These are phyloP conservation scores for Diaporthe aspalathi DNA, from an alignment of 2,329 filamentous ascomycete species.

Conservation along the genomic window DNA sequence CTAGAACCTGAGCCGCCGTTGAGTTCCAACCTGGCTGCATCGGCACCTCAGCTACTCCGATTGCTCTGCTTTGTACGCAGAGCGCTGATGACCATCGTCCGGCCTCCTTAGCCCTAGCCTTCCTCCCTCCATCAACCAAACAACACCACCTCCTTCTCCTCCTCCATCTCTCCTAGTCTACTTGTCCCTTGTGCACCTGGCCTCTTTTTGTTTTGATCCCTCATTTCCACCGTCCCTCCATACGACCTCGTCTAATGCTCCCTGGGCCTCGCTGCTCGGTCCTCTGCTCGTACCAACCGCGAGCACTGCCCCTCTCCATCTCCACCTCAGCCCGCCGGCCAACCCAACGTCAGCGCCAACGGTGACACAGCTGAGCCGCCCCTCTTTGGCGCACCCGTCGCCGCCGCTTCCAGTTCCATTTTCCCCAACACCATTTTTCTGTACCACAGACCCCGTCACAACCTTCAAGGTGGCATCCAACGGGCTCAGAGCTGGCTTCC, in stretches of 20 bases:
- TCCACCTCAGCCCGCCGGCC: constrained; percentile 26
- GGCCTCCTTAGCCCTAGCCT: neutral
- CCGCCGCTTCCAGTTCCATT: neutral
- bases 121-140: neutral
- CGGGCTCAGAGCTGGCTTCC: constrained; percentile 64
- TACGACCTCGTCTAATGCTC: constrained; percentile 3
- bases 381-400: constrained; percentile 1
- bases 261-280: neutral
- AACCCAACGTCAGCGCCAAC: constrained; percentile 16
- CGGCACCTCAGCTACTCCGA: neutral
- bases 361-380: constrained; percentile 5
- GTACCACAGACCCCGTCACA: constrained; percentile 5
- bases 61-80: too few relatives aligned
- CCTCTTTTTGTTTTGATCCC: neutral
- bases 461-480: constrained; percentile 64
- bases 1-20: neutral
- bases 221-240: neutral
- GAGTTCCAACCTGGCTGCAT: constrained; percentile 3
- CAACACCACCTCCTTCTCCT: neutral
- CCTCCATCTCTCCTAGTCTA: neutral
- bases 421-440: constrained; percentile 2
- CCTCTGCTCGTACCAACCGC: constrained; percentile 2
- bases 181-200: neutral
- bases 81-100: neutral
- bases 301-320: constrained; percentile 24